A percentile compares a stretch with the other conserved stretches of the same genome.
Evolutionary conservation across 805 yeast species (phyloP).

Genomic region (Ascoidea rubescens): DNA sequence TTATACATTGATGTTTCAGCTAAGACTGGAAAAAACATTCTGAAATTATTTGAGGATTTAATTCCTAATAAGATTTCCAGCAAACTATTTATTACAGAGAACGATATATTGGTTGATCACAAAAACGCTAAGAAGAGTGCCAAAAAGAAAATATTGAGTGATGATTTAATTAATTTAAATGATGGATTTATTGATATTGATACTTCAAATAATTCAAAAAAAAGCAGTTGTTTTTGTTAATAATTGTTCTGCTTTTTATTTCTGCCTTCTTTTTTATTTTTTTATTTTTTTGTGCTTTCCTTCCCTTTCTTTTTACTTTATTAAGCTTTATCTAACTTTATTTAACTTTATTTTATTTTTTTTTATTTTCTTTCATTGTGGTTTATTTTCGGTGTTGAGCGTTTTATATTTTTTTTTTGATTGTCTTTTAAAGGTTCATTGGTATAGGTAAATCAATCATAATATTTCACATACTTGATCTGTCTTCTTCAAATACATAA

Average conservation of each 20-base stretch:
- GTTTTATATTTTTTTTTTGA: too few relatives aligned
- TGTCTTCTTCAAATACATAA: too few relatives aligned
- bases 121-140: not conserved
- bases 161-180: not conserved
- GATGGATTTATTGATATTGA: not conserved
- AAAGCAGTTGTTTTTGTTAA: not conserved
- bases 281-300: not conserved
- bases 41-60: constrained; percentile 22
- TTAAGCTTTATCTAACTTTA: too few relatives aligned
- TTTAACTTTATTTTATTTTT: too few relatives aligned
- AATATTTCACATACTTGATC: too few relatives aligned
- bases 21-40: constrained; percentile 52
- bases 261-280: not conserved
- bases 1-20: constrained; percentile 53
- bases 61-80: constrained; percentile 21
- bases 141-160: not conserved
- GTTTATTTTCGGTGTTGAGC: too few relatives aligned
- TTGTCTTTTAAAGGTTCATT: too few relatives aligned
- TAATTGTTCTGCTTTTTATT: not conserved
- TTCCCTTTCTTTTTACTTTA: not conserved
- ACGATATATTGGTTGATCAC: not conserved
- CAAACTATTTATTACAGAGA: constrained; percentile 26
- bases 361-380: too few relatives aligned
- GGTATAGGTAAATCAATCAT: too few relatives aligned
- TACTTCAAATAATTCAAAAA: not conserved